Evolutionary conservation across 306 rosid genomes (phyloP).

Genomic region (Vigna unguiculata): DNA sequence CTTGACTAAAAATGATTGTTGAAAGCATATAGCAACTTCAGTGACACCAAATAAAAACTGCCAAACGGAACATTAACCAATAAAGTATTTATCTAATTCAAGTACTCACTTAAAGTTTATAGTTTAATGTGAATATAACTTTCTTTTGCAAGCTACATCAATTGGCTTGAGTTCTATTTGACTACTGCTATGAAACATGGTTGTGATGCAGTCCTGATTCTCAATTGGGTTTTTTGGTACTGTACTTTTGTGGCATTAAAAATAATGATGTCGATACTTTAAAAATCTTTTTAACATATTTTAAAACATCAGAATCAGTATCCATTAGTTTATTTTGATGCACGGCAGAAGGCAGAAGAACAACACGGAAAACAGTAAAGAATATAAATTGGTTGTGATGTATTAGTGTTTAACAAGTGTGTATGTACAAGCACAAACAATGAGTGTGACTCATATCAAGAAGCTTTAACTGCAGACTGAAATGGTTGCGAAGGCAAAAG

Average conservation of each 20-base stretch:
- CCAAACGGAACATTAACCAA: neutral
- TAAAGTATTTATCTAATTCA: neutral
- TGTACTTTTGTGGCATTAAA: too few relatives aligned
- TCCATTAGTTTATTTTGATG: too few relatives aligned
- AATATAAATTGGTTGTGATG: too few relatives aligned
- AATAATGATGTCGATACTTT: too few relatives aligned
- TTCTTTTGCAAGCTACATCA: constrained; percentile 5
- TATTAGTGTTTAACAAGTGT: constrained; percentile 21
- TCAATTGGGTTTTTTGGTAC: too few relatives aligned
- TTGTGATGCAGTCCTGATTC: too few relatives aligned
- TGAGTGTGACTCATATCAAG: constrained; percentile 32
- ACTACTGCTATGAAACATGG: constrained; percentile 21
- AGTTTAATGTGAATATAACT: neutral
- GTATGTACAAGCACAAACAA: neutral
- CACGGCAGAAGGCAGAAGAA: too few relatives aligned
- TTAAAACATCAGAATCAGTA: too few relatives aligned
- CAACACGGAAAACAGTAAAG: too few relatives aligned
- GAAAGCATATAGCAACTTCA: constrained; percentile 20
- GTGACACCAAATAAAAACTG: neutral
- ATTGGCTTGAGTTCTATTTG: constrained; percentile 5
- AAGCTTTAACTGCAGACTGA: constrained; percentile 65
- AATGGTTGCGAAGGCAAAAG: constrained; percentile 68
- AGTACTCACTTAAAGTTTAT: neutral
- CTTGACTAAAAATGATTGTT: neutral
- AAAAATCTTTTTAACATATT: too few relatives aligned